A percentile compares a stretch with the other conserved stretches of the same genome.
Evolutionary conservation across 2,329 filamentous ascomycete species (phyloP).

Genomic region (Meredithiella fracta): DNA sequence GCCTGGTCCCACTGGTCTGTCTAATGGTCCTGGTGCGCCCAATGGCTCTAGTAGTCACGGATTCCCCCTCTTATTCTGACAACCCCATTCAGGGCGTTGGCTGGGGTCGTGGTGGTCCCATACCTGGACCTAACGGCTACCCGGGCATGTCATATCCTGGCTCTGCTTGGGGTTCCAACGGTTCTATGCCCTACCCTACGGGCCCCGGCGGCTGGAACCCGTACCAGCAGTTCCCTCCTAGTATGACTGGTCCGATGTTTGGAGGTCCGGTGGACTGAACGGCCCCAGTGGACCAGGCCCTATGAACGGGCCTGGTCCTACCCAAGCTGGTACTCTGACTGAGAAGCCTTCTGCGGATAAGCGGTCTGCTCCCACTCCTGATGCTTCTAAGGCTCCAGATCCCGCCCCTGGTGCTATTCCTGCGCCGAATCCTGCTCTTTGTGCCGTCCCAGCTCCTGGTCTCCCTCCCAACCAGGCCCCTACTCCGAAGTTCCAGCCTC

Average conservation of each 20-base stretch:
- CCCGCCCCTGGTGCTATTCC: too few relatives aligned
- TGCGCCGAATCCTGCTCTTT: background rate
- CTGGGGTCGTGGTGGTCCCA: slow-evolving; percentile 38
- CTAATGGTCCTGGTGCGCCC: slow-evolving; percentile 3
- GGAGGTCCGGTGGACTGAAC: slow-evolving; percentile 9
- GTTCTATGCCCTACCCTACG: slow-evolving; percentile 54
- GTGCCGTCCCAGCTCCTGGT: slow-evolving; percentile 33
- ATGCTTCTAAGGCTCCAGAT: background rate
- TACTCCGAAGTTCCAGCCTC: slow-evolving; percentile 20
- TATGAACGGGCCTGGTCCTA: slow-evolving; percentile 10
- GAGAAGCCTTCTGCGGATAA: slow-evolving; percentile 29
- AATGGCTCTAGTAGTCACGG: slow-evolving; percentile 3
- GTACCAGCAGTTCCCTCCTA: slow-evolving; percentile 41
- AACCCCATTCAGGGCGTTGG: slow-evolving; percentile 32
- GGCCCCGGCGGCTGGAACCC: slow-evolving; percentile 42
- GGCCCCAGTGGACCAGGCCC: slow-evolving; percentile 3
- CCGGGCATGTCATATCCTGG: slow-evolving; percentile 55
- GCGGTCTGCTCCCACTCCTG: background rate
- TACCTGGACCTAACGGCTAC: slow-evolving; percentile 17
- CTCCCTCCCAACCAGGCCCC: slow-evolving; percentile 19
- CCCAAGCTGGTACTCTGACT: slow-evolving; percentile 20
- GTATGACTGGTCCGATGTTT: slow-evolving; percentile 1
- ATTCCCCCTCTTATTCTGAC: slow-evolving; percentile 9
- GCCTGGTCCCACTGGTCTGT: background rate
- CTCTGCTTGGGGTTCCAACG: slow-evolving; percentile 65